Base-by-base conservation (phyloP, 2,329 filamentous ascomycete genomes). In the Fusarium falciforme region DNA sequence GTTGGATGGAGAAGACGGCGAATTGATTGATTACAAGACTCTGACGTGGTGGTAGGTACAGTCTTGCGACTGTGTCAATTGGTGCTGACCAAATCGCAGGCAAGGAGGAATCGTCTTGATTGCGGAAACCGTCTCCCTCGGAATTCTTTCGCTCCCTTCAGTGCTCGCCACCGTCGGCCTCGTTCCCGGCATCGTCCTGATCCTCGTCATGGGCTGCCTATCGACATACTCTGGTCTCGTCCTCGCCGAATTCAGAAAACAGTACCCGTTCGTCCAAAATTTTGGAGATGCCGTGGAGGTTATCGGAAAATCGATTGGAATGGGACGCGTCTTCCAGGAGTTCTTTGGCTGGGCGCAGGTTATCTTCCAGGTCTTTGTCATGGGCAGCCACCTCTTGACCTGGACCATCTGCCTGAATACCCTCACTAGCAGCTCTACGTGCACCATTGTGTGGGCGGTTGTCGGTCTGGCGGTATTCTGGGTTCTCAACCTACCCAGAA, bases 121-220 rank as follows among this genome's bases (percentile, higher is more conserved):
- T 60, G 84, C 84, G 16, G 84, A 86, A 65, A 85, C 84, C 2
- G 83, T 86, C 65, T 85, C 83, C 0, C 82, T 86, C n/a, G 85
- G 85, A 1, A 85, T 86, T 80, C 93, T 94, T 84, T 94, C 92
- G 0, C 93, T 94, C 70, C 93, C 93, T 1, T 93, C 91, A 79
- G 93, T 93, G 0, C 91, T 94, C 79, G 92, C 93, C 4, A 84
- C 91, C 14, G 86, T 94, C 49, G 93, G 93, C 5, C 86, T 94
- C 16, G 91, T 92, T 2, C 93, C 93, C 0, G 93, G 93, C n/a
- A 84, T 95, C 64, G 89, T 94, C 69, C 80, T 94, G 79, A 94
- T 93, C 49, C 86, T 94, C 70, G 87, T 93, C 29, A 88, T 85
- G 61, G 85, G 92, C 54, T 88, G 91, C 17, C 83, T 94, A 4